Percentiles rank a stretch among this genome's conserved stretches.
Evolutionary conservation across 2,329 filamentous ascomycete species (phyloP).

Genomic region (Claviceps paspali): DNA sequence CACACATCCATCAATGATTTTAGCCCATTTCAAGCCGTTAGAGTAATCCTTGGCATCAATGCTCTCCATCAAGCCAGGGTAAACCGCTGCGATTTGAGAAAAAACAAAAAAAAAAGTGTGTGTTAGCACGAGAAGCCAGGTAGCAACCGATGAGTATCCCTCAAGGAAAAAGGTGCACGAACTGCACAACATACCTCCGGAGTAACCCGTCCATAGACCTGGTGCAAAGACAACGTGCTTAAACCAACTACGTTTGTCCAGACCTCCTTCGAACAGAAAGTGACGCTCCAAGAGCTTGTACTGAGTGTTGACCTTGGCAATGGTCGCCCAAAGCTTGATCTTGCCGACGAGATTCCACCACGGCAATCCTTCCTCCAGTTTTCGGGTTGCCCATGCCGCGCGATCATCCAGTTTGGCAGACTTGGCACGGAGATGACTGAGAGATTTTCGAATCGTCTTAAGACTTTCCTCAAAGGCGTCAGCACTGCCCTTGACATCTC

Average conservation of each 20-base stretch:
- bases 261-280: constrained; percentile 59
- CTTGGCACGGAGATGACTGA: constrained; percentile 22
- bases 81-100: constrained; percentile 38
- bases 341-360: constrained; percentile 69
- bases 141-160: no score
- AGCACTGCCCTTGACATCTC: constrained; percentile 18
- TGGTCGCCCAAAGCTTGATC: constrained; percentile 44
- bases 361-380: constrained; percentile 40
- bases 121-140: constrained; percentile 4
- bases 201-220: constrained; percentile 80
- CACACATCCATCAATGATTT: constrained; percentile 40
- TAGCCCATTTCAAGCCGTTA: constrained; percentile 43
- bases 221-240: constrained; percentile 93
- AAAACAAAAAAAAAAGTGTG: no score
- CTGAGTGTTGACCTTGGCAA: constrained; percentile 56
- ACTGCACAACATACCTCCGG: constrained; percentile 46
- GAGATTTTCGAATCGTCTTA: constrained; percentile 21
- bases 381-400: constrained; percentile 25
- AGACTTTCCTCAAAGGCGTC: constrained; percentile 26
- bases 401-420: constrained; percentile 30
- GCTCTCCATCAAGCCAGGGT: constrained; percentile 46
- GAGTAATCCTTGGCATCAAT: constrained; percentile 43
- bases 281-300: constrained; percentile 74
- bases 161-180: no score
- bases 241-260: constrained; percentile 76